Evolutionary conservation across 1,284 basidiomycete species (phyloP).

Genomic region (Pyrrhoderma lamaoense): DNA sequence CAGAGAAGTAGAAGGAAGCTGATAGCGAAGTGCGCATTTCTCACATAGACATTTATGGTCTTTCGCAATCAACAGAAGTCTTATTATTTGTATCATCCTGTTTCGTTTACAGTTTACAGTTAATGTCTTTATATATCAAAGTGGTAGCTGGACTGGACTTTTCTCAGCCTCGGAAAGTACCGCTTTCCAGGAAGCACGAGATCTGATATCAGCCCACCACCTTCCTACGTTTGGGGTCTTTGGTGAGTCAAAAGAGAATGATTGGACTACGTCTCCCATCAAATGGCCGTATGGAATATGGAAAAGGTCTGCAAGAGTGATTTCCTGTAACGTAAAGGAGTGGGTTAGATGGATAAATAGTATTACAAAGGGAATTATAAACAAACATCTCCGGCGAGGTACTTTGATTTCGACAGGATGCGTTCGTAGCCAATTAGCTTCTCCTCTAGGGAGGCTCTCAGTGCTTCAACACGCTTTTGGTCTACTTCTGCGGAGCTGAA

Average conservation of each 20-base stretch:
- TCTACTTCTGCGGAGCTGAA: constrained; percentile 20
- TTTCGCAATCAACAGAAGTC: too few relatives aligned
- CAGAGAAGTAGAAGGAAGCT: too few relatives aligned
- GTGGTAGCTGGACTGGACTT: too few relatives aligned
- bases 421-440: constrained; percentile 38
- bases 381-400: constrained; percentile 37
- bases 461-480: constrained; percentile 22
- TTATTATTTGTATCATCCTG: too few relatives aligned
- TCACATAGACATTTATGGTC: too few relatives aligned
- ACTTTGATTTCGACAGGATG: constrained; percentile 40
- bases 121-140: too few relatives aligned
- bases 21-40: too few relatives aligned
- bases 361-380: neutral
- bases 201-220: constrained; percentile 11
- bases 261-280: constrained; percentile 2
- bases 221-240: constrained; percentile 10
- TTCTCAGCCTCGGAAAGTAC: constrained; percentile 3
- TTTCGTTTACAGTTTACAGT: too few relatives aligned
- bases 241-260: neutral
- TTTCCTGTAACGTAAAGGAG: constrained; percentile 1
- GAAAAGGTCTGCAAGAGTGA: constrained; percentile 13
- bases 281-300: constrained; percentile 10
- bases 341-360: neutral
- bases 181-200: constrained; percentile 7
- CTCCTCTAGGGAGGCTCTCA: constrained; percentile 23